A percentile compares a stretch with the other conserved stretches of the same genome.
Evolutionary conservation across 805 yeast species (phyloP).

Genomic region (Maudiozyma barnettii): DNA sequence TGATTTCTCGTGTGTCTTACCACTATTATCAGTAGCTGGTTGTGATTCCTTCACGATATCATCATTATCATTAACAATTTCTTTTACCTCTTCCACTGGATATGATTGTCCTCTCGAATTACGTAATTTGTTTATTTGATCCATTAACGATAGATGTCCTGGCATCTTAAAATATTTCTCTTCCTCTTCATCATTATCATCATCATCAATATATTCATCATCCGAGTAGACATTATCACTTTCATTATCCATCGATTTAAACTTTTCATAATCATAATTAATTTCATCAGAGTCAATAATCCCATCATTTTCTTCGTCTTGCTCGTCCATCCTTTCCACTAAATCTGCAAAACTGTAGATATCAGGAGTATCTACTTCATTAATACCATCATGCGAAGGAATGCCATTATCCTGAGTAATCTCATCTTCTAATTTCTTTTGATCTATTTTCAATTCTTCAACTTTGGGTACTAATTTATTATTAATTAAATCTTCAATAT

Average conservation of each 20-base stretch:
- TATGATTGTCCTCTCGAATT: background rate
- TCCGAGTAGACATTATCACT: too few relatives aligned
- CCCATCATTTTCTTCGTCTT: conserved; percentile 23
- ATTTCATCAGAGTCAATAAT: conserved; percentile 12
- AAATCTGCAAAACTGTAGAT: conserved; percentile 29
- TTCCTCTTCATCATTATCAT: conserved; percentile 14
- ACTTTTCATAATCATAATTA: conserved; percentile 18
- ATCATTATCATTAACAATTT: background rate
- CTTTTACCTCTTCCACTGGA: background rate
- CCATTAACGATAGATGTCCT: conserved; percentile 17
- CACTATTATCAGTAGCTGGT: background rate
- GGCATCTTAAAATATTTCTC: conserved; percentile 18
- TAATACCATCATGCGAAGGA: background rate
- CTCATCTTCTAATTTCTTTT: background rate
- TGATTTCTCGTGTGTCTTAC: conserved; percentile 1
- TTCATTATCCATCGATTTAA: conserved; percentile 9
- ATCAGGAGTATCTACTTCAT: conserved; percentile 16
- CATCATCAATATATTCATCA: conserved; percentile 15
- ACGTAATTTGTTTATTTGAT: conserved; percentile 20
- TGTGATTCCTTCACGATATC: background rate
- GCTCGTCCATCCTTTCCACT: conserved; percentile 25
- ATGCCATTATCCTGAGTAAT: too few relatives aligned
- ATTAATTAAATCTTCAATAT: conserved; percentile 10
- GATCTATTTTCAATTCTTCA: conserved; percentile 7
- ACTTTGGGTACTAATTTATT: conserved; percentile 8